Evolutionary conservation across 139 green algal genomes (phyloP), one percentile per base, ranked within the genome.

Genomic region (Chlorella sorokiniana): DNA sequence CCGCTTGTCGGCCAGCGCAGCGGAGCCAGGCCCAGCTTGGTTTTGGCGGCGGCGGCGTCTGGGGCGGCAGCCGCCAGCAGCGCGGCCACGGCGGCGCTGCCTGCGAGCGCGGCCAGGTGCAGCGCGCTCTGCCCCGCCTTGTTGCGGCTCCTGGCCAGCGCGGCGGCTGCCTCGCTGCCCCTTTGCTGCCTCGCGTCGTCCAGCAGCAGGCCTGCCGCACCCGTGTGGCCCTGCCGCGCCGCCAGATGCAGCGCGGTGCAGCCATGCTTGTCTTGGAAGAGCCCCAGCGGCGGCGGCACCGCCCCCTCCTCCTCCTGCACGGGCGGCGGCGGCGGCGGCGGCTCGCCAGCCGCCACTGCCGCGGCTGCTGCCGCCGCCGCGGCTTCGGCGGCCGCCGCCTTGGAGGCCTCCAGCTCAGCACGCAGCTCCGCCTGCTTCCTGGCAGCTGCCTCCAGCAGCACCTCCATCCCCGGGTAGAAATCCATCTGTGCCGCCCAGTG

Each of bases 401-500:
- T n/a, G n/a, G n/a, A n/a, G 1, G 51, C 73, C 45, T 85, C 51
- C 48, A 61, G 35, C 64, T 67, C 35, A 18, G 56, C 38, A 56
- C 44, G 76, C 72, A 33, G 33, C 35, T 69, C 41, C 42, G 8
- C 18, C 27, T 42, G 75, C 75, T 83, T 70, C 37, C 52, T 78
- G 44, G 44, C 72, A 5, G 63, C 69, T 7, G 69, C 65, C 10
- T 65, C n/a, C 51, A 94, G 33, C 64, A 96, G 85, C 52, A 68
- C 4, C 14, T 79, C 41, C 1, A 42, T 71, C 14, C 90, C 64
- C 0, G 71, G 35, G 10, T 6, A 10, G 3, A 91, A 79, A 2
- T 92, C 92, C 10, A 86, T 72, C 62, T 81, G 80, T 23, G 92
- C 91, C 3, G 93, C 94, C 91, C 92, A 96, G 87, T 96, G 93